Evolutionary conservation across 768 basidiomycete species (phyloP), one percentile per base, ranked within the genome.

Genomic region (Boletus reticuloceps): DNA sequence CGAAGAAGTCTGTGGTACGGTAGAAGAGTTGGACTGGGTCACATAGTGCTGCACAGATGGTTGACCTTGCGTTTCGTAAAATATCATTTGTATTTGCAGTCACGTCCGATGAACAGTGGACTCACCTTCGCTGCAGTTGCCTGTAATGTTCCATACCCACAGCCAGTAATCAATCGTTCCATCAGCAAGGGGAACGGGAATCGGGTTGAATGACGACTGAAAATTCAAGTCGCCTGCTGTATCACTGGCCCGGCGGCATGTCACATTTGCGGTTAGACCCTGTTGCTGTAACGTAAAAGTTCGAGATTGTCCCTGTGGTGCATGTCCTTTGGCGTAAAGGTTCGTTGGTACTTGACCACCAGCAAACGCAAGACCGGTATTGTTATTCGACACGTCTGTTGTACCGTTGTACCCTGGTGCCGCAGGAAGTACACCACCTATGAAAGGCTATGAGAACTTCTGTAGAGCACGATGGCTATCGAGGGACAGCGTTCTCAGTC

Each of bases 251-350:
- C 2, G 34, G 9, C 31, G 25, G 34, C 51, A 55, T 1, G 37
- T 45, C 31, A 63, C 54, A 13, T 64, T 29, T 16, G 61, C 62
- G 17, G 58, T 64, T 12, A 63, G n/a, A 22, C 62, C 63, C 42
- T 64, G 62, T 44, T 64, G 62, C 25, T n/a, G 14, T 16, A 64
- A 16, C 2, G 47, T n/a, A 17, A 45, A 55, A 4, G 2, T 13
- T 6, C 14, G 16, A 4, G 12, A 5, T 4, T 55, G 37, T 19
- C 53, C 56, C 9, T 40, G 46, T 36, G 13, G 14, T 36, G 11
- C 3, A 1, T 8, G 31, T 2, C 25, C 36, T 2, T 37, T 10
- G 4, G 43, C 14, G 5, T 36, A 2, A 27, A 49, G 36, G 22
- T 49, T 32, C 11, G 52, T 57, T 29, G 56, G 53, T 11, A 59